A percentile compares a stretch with the other conserved stretches of the same genome.
Evolutionary conservation across 371 early-diverging fungal species (phyloP).

Genomic region (Mucor velutinosus): DNA sequence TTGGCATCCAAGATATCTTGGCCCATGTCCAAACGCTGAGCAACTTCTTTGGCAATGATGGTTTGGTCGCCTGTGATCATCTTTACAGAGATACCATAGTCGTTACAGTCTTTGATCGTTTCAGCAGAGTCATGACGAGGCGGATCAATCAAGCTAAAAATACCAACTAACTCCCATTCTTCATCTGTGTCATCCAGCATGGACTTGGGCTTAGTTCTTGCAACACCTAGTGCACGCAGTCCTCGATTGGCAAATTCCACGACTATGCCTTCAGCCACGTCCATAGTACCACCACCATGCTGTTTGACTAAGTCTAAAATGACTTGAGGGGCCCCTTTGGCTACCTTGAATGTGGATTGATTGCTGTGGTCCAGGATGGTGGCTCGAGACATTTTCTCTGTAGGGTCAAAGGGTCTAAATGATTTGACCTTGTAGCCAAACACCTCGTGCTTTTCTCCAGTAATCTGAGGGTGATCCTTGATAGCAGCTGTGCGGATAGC

Average conservation of each 20-base stretch:
- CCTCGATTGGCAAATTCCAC: slow-evolving; percentile 81
- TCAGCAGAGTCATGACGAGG: slow-evolving; percentile 72
- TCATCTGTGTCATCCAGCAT: slow-evolving; percentile 43
- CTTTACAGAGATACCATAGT: slow-evolving; percentile 71
- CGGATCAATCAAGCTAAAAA: slow-evolving; percentile 88
- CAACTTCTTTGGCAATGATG: slow-evolving; percentile 82
- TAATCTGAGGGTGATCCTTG: slow-evolving; percentile 70
- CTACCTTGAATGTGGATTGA: slow-evolving; percentile 75
- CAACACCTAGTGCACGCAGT: slow-evolving; percentile 84
- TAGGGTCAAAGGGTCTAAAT: slow-evolving; percentile 92
- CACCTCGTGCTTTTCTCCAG: slow-evolving; percentile 59
- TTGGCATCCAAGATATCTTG: slow-evolving; percentile 71
- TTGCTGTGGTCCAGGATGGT: slow-evolving; percentile 72
- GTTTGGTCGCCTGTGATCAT: slow-evolving; percentile 88
- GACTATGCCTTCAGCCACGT: slow-evolving; percentile 78
- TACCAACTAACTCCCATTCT: slow-evolving; percentile 67
- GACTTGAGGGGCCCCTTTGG: slow-evolving; percentile 96
- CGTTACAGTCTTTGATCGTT: slow-evolving; percentile 67
- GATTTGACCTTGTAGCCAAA: slow-evolving; percentile 86
- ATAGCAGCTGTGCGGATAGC: slow-evolving; percentile 86
- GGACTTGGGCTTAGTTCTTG: slow-evolving; percentile 66
- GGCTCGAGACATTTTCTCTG: slow-evolving; percentile 89
- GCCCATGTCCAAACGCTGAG: slow-evolving; percentile 70
- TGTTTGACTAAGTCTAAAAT: slow-evolving; percentile 69
- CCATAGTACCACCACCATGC: slow-evolving; percentile 36